phyloP scores from a whole-genome alignment of 805 yeast species.

The Candida bentonensis region DNA sequence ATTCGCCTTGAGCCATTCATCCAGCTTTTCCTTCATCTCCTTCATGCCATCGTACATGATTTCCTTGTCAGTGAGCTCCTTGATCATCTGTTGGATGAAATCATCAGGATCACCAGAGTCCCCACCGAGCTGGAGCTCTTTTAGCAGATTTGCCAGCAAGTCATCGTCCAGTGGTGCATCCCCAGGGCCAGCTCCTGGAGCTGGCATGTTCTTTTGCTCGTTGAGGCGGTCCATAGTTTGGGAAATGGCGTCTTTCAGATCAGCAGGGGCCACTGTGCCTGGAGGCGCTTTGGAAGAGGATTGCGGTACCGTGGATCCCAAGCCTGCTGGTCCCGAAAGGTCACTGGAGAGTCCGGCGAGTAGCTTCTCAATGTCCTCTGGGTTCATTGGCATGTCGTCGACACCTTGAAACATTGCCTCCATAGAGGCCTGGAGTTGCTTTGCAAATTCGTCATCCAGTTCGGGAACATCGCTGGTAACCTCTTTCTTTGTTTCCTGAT shows the following conservation, averaged over 20 bases:
- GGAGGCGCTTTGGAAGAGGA: conserved; percentile 8
- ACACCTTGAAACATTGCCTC: conserved; percentile 34
- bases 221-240: conserved; percentile 70
- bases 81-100: conserved; percentile 46
- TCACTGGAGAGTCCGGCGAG: conserved; percentile 17
- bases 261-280: conserved; percentile 14
- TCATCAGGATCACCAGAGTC: conserved; percentile 28
- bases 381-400: conserved; percentile 39
- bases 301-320: conserved; percentile 2
- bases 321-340: conserved; percentile 1
- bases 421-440: conserved; percentile 24
- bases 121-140: conserved; percentile 5
- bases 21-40: conserved; percentile 61
- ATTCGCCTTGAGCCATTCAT: conserved; percentile 51
- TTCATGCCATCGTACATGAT: conserved; percentile 80
- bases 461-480: conserved; percentile 16
- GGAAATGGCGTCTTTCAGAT: conserved; percentile 60
- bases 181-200: conserved; percentile 24
- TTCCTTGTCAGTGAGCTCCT: conserved; percentile 68
- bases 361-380: conserved; percentile 35
- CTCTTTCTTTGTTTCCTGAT: conserved; percentile 8
- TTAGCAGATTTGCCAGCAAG: conserved; percentile 7
- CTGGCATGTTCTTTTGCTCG: conserved; percentile 61
- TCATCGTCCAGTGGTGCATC: conserved; percentile 10
- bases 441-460: conserved; percentile 25